Percentiles rank a stretch among this genome's conserved stretches.
Conservation (phyloP, 768 basidiomycete genomes). For the Kwoniella newhampshirensis region DNA sequence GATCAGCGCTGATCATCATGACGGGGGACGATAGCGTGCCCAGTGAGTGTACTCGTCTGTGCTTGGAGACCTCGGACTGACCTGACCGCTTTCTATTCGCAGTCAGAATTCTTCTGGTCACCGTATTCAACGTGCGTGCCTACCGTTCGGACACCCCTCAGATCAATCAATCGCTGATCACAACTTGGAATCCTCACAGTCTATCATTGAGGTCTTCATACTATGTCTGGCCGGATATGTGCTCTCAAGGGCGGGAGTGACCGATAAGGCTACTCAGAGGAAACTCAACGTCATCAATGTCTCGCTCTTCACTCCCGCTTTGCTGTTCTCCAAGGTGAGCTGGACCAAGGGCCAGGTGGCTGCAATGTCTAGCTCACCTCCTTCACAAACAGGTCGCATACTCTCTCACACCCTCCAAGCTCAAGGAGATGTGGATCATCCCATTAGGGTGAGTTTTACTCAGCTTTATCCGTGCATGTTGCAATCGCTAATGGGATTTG, state of each 20-base stretch:
- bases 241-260: conserved; percentile 73
- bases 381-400: conserved; percentile 64
- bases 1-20: conserved; percentile 11
- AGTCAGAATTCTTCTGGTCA: conserved; percentile 59
- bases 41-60: conserved; percentile 16
- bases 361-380: neutral
- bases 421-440: conserved; percentile 54
- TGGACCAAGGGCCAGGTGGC: neutral
- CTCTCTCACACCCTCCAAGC: conserved; percentile 66
- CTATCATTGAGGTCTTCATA: conserved; percentile 83
- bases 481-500: neutral
- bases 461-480: neutral
- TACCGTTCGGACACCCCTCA: conserved; percentile 16
- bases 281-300: conserved; percentile 61
- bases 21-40: conserved; percentile 25
- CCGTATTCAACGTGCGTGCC: conserved; percentile 62
- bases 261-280: conserved; percentile 80
- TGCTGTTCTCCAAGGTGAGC: conserved; percentile 79
- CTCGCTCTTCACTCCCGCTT: conserved; percentile 69
- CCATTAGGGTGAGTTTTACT: conserved; percentile 43
- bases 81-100: conserved; percentile 9
- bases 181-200: conserved; percentile 57
- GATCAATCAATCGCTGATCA: neutral
- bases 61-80: neutral
- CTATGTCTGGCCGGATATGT: conserved; percentile 74